These are phyloP conservation scores for Chaetomium sp. DNA, from an alignment of 2,329 filamentous ascomycete genomes.

Conservation along the genomic window DNA sequence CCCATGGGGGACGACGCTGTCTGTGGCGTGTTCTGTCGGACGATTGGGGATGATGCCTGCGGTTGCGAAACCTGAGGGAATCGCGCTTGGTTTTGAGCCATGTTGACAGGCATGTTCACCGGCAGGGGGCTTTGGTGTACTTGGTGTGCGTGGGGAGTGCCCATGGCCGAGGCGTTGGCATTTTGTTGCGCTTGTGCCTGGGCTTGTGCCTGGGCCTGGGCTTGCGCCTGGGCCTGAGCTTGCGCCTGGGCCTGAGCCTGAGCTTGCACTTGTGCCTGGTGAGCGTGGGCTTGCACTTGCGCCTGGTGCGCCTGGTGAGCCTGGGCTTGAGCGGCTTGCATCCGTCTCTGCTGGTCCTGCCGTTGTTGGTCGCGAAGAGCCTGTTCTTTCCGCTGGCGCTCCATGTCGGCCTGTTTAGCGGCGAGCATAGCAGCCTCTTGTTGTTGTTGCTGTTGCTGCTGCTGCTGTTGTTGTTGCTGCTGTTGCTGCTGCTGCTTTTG, in stretches of 20 bases:
- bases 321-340: slow-evolving; percentile 37
- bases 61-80: slow-evolving; percentile 62
- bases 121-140: slow-evolving; percentile 47
- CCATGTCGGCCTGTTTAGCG: slow-evolving; percentile 46
- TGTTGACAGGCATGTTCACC: slow-evolving; percentile 43
- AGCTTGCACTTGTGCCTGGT: slow-evolving; percentile 35
- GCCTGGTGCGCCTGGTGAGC: slow-evolving; percentile 33
- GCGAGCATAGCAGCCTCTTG: slow-evolving; percentile 43
- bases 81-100: slow-evolving; percentile 49
- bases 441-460: slow-evolving; percentile 51
- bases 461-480: slow-evolving; percentile 53
- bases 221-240: slow-evolving; percentile 38
- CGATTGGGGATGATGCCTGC: slow-evolving; percentile 67
- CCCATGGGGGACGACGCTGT: slow-evolving; percentile 68
- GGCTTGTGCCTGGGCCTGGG: slow-evolving; percentile 32
- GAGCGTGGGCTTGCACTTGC: slow-evolving; percentile 34
- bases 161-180: slow-evolving; percentile 41
- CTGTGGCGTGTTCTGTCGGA: slow-evolving; percentile 65
- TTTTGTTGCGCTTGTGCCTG: slow-evolving; percentile 37
- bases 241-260: slow-evolving; percentile 34
- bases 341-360: slow-evolving; percentile 37
- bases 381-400: slow-evolving; percentile 47
- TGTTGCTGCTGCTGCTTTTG: slow-evolving; percentile 54
- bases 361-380: slow-evolving; percentile 39
- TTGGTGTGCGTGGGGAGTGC: slow-evolving; percentile 49